Base-by-base conservation (phyloP, 768 basidiomycete species). In the Ramaria sp. region DNA sequence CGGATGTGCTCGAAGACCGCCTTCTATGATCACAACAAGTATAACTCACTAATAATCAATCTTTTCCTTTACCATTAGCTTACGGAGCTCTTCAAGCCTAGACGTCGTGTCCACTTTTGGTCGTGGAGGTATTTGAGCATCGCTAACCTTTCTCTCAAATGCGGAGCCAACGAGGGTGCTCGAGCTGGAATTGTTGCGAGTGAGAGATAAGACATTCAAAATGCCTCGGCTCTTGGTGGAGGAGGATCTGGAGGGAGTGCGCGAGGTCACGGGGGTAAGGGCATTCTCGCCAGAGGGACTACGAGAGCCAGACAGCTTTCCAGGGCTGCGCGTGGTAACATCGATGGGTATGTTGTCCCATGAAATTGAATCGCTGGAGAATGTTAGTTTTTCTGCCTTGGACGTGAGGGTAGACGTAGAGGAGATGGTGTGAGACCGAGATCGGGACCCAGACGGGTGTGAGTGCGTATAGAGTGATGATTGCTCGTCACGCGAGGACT, bases 141-240 rank as follows among this genome's bases (percentile, higher is more conserved):
- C 85, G 51, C 77, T 77, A 46, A 85, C 70, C 70, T 89, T 89
- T 63, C 86, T 78, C 57, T 86, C 81, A 50, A 76, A 70, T 0
- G 83, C 84, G 17, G 84, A 86, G 2, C 86, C 86, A n/a, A 89
- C 78, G 30, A 89, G 79, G 1, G 86, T 89, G 60, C 78, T 80
- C 1, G 79, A 73, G 1, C 55, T 57, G 30, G 87, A 87, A 61
- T 88, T 83, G 22, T 77, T 79, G n/a, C 80, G 74, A 31, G 74
- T 69, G 15, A 57, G 42, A 15, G 15, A 19, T 10, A 57, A 34
- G 1, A 43, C 31, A 12, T 20, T 50, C 4, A 57, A 22, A 27
- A 57, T n/a, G 20, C 48, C 48, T 43, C 37, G 49, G 55, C 55
- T 57, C 38, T 50, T 57, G 15, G 27, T 57, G 46, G 55, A 57